Evolutionary conservation across 1,139 yeast genomes (phyloP), one percentile per base, ranked within the genome.

Genomic region (Magnusiomyces magnusii): DNA sequence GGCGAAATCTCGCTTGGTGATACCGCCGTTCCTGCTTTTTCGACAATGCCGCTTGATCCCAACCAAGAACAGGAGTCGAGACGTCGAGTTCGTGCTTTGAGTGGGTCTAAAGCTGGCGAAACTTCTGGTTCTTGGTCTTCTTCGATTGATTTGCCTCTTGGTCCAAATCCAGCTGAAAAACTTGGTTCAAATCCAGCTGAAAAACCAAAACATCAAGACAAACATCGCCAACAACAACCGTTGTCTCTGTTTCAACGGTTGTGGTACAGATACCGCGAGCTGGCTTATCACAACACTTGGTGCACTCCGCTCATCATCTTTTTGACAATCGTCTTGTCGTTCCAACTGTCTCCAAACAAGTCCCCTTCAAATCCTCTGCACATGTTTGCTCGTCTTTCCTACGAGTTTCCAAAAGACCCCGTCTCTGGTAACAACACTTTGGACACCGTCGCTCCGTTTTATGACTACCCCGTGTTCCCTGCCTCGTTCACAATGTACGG

Each of bases 231-330:
- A 5, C 44, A 39, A 19, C 17, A 15, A 10, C 49, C 49, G 9
- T 41, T 57, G 34, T 23, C 62, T 42, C 51, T 51, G 1, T 34
- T 50, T 21, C 55, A 47, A 24, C 47, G 85, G 67, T 70, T 85
- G 53, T 76, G 81, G 75, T 69, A 82, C 21, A 80, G 82, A 0
- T 81, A 80, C 64, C 78, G 80, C 50, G 93, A 88, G 66, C 74
- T 87, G 65, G 72, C 81, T 59, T 83, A 81, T 68, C 79, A 90
- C 62, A 87, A 88, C 68, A 82, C 95, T 13, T 92, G 97, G 97
- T 71, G 89, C 51, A 75, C 81, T 21, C 96, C 97, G 0, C 71
- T 85, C 56, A 49, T 86, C 53, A 24, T 71, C 19, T 57, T 72
- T 58, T 39, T 63, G 24, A 57, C 82, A 10, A 67, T 85, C 62